Evolutionary conservation across 805 yeast genomes (phyloP).

Genomic region (Brettanomyces naardenensis): DNA sequence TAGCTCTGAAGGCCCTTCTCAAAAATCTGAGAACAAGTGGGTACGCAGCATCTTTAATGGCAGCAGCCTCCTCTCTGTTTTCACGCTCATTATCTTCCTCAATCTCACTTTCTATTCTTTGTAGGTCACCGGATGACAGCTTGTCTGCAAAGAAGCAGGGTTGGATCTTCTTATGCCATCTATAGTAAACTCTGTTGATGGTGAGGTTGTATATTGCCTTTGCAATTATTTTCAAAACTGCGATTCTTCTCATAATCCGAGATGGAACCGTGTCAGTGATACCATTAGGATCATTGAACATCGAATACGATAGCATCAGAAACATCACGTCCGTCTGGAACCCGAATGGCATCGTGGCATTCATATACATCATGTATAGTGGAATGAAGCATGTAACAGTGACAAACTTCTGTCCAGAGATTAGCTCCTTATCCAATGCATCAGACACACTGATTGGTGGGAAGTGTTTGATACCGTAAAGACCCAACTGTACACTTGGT

Average conservation of each 20-base stretch:
- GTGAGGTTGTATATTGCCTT: constrained; percentile 7
- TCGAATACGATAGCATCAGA: background rate
- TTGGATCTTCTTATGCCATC: constrained; percentile 24
- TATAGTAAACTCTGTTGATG: constrained; percentile 28
- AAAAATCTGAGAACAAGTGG: background rate
- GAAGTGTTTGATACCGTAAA: background rate
- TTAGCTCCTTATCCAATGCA: constrained; percentile 1
- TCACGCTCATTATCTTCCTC: constrained; percentile 1
- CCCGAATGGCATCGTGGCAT: constrained; percentile 1
- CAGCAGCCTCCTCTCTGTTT: constrained; percentile 1
- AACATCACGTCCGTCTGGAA: constrained; percentile 1
- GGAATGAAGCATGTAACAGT: constrained; percentile 2
- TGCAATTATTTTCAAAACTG: background rate
- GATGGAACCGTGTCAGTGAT: background rate
- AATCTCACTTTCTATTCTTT: constrained; percentile 2
- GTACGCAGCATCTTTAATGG: background rate
- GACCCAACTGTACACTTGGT: constrained; percentile 3
- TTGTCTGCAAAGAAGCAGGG: constrained; percentile 29
- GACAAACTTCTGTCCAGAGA: background rate
- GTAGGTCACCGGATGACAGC: constrained; percentile 13
- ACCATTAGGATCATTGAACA: constrained; percentile 3
- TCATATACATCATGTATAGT: constrained; percentile 1
- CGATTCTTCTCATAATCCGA: background rate
- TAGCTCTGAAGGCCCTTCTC: background rate
- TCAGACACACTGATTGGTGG: constrained; percentile 3